These are phyloP conservation scores for Pichia membranifaciens DNA, from an alignment of 805 yeast genomes.

Conservation along the genomic window DNA sequence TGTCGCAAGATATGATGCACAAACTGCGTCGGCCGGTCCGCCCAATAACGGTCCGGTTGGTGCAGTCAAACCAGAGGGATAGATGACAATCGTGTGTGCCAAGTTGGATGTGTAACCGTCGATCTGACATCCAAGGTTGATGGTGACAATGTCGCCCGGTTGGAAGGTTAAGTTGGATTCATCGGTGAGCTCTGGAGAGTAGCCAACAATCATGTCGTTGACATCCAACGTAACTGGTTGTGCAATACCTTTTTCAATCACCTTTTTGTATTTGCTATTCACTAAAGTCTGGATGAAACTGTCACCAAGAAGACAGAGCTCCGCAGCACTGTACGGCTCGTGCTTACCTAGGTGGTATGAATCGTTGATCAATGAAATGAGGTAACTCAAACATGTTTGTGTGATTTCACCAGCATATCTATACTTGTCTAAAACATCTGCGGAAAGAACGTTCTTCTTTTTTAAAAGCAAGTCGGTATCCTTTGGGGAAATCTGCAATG, in stretches of 20 bases:
- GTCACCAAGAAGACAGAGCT: conserved; percentile 80
- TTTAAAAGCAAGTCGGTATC: conserved; percentile 69
- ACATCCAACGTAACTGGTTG: conserved; percentile 87
- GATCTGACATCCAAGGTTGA: conserved; percentile 82
- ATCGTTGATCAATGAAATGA: conserved; percentile 61
- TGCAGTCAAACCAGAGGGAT: conserved; percentile 48
- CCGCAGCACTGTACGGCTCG: conserved; percentile 49
- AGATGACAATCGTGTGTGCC: conserved; percentile 82
- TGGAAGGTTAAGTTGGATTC: conserved; percentile 45
- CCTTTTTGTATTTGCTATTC: conserved; percentile 53
- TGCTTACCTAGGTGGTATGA: conserved; percentile 58
- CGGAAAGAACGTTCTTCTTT: conserved; percentile 63
- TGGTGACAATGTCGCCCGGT: conserved; percentile 82
- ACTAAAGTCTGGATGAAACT: conserved; percentile 60
- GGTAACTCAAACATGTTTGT: conserved; percentile 71
- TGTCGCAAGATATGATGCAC: conserved; percentile 84
- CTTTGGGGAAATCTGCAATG: conserved; percentile 66
- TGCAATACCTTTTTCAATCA: conserved; percentile 86
- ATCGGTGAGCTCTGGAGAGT: conserved; percentile 82
- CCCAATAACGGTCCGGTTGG: conserved; percentile 83
- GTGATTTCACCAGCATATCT: conserved; percentile 84
- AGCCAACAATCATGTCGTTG: conserved; percentile 70
- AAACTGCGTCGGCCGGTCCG: conserved; percentile 77
- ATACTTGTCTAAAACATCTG: conserved; percentile 67
- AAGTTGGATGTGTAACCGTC: conserved; percentile 91